Percentiles rank a stretch among this genome's conserved stretches.
Conservation (phyloP, 2,329 filamentous ascomycete species). For the Geosmithia morbida region DNA sequence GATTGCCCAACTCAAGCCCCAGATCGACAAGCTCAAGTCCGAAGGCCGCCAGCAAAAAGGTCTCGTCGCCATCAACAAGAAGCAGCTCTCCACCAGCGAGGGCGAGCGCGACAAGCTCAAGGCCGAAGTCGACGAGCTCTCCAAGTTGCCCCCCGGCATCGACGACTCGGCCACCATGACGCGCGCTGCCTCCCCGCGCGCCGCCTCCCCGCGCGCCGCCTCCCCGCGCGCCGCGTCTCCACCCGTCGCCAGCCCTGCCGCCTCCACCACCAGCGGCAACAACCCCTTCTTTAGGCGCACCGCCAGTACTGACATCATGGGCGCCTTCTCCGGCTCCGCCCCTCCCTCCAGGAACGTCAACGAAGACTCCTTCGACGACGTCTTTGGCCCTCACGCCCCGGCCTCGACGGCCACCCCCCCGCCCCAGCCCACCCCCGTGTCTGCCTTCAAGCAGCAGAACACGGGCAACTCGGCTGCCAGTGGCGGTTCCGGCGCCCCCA, state of each 20-base stretch:
- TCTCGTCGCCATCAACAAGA: constrained; percentile 95
- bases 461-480: constrained; percentile 42
- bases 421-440: constrained; percentile 19
- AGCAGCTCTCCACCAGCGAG: constrained; percentile 84
- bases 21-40: constrained; percentile 83
- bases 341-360: constrained; percentile 31
- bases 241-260: constrained; percentile 55
- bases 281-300: constrained; percentile 87
- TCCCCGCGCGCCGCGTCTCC: constrained; percentile 30
- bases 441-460: constrained; percentile 34
- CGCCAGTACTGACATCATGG: constrained; percentile 45
- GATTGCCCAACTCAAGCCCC: constrained; percentile 70
- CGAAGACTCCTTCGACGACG: constrained; percentile 68
- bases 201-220: constrained; percentile 30
- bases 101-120: constrained; percentile 79
- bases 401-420: constrained; percentile 26
- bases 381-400: constrained; percentile 61
- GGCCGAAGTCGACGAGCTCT: constrained; percentile 58
- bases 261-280: constrained; percentile 58
- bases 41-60: constrained; percentile 94
- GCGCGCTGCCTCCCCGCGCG: constrained; percentile 34
- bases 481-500: constrained; percentile 34
- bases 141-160: constrained; percentile 34
- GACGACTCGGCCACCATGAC: constrained; percentile 30
- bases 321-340: constrained; percentile 27